These are phyloP conservation scores for Huntiella savannae DNA, from an alignment of 2,329 filamentous ascomycete genomes.

Conservation along the genomic window DNA sequence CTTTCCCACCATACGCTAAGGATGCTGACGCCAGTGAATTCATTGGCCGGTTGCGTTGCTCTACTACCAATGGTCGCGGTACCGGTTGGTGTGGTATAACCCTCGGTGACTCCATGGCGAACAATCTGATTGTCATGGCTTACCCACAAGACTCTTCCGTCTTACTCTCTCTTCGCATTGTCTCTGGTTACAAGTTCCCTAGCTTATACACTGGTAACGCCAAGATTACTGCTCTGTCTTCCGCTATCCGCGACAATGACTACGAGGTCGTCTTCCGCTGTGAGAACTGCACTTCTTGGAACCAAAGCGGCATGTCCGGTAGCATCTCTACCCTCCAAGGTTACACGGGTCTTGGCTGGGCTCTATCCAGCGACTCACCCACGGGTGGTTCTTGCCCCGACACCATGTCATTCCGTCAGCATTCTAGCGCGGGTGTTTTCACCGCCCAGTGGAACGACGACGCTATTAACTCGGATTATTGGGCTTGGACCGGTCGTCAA, in stretches of 20 bases:
- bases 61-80: constrained; percentile 13
- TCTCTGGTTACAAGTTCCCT: constrained; percentile 39
- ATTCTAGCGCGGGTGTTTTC: constrained; percentile 28
- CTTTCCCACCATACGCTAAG: constrained; percentile 29
- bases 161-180: constrained; percentile 37
- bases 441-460: constrained; percentile 22
- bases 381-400: constrained; percentile 24
- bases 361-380: constrained; percentile 27
- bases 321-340: constrained; percentile 26
- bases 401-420: constrained; percentile 29
- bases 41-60: constrained; percentile 35
- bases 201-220: constrained; percentile 41
- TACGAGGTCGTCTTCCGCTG: constrained; percentile 32
- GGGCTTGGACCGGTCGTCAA: constrained; percentile 17
- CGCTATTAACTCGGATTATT: constrained; percentile 16
- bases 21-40: constrained; percentile 33
- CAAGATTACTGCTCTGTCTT: constrained; percentile 39
- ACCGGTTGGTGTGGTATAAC: constrained; percentile 40
- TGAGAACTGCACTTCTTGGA: constrained; percentile 25
- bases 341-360: constrained; percentile 34
- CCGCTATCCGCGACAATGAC: constrained; percentile 34
- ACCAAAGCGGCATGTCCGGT: constrained; percentile 26
- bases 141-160: constrained; percentile 35
- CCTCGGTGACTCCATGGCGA: constrained; percentile 37
- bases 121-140: constrained; percentile 36